Conservation (phyloP, 352 stramenopile genomes). For the Pythium plurisporium region DNA sequence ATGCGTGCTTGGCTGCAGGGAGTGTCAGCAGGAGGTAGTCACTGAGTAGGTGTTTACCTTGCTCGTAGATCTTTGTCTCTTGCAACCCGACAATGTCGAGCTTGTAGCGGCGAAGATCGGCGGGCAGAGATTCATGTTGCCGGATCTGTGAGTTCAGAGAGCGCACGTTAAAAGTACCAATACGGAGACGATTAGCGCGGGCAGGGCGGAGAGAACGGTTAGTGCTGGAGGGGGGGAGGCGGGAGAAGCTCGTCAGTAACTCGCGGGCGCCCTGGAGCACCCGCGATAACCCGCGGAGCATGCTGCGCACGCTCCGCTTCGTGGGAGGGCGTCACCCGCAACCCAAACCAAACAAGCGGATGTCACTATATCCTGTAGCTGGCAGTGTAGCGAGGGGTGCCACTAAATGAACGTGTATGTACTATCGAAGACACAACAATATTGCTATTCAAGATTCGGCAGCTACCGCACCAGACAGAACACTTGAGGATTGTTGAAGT, state of each 20-base stretch:
- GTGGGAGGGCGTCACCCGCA: neutral
- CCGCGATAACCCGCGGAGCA: conserved; percentile 1
- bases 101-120: neutral
- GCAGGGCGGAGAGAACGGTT: neutral
- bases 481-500: conserved; percentile 4
- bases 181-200: neutral
- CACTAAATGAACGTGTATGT: neutral
- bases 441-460: neutral
- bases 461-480: neutral
- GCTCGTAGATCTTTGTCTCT: neutral
- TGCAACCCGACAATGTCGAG: neutral
- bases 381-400: no score
- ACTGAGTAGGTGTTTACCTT: neutral
- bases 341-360: no score
- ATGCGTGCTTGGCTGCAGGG: neutral
- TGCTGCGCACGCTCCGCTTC: conserved; percentile 1
- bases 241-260: neutral
- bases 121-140: neutral
- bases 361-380: no score
- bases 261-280: conserved; percentile 1
- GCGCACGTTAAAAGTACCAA: neutral
- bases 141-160: neutral
- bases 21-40: conserved; percentile 2
- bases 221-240: neutral
- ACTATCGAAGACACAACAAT: neutral